Evolutionary conservation across 129 eudicot species (phyloP).

Genomic region (Gnaphalium uliginosum): DNA sequence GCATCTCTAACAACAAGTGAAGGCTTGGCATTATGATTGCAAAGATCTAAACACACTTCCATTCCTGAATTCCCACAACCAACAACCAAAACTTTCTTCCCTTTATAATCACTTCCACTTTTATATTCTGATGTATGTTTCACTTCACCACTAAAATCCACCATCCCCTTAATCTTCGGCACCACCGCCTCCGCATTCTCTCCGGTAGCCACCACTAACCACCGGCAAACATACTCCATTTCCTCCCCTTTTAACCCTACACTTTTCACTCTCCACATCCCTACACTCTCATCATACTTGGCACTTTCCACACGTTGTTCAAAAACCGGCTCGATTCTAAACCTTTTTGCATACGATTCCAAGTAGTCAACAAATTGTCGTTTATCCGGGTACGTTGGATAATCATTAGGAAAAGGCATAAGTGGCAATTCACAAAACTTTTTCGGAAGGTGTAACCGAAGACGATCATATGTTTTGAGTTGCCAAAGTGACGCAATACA

Average conservation of each 20-base stretch:
- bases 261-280: constrained; percentile 73
- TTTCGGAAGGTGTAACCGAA: constrained; percentile 80
- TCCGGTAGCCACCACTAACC: constrained; percentile 97
- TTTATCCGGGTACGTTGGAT: constrained; percentile 81
- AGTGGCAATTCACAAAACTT: constrained; percentile 86
- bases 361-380: constrained; percentile 67
- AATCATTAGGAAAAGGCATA: constrained; percentile 70
- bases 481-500: constrained; percentile 96
- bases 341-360: constrained; percentile 60
- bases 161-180: constrained; percentile 75
- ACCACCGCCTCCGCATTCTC: constrained; percentile 94
- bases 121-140: constrained; percentile 78
- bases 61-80: constrained; percentile 99
- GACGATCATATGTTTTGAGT: constrained; percentile 80
- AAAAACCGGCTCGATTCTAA: constrained; percentile 66
- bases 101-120: constrained; percentile 66
- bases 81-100: constrained; percentile 84
- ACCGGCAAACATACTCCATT: constrained; percentile 73
- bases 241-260: constrained; percentile 39
- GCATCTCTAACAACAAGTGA: constrained; percentile 94
- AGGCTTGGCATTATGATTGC: constrained; percentile 83
- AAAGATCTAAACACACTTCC: constrained; percentile 99
- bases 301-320: constrained; percentile 57
- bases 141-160: constrained; percentile 62
- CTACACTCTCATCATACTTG: constrained; percentile 54